phyloP scores from a whole-genome alignment of 306 rosid genomes.

The Glycine soja region DNA sequence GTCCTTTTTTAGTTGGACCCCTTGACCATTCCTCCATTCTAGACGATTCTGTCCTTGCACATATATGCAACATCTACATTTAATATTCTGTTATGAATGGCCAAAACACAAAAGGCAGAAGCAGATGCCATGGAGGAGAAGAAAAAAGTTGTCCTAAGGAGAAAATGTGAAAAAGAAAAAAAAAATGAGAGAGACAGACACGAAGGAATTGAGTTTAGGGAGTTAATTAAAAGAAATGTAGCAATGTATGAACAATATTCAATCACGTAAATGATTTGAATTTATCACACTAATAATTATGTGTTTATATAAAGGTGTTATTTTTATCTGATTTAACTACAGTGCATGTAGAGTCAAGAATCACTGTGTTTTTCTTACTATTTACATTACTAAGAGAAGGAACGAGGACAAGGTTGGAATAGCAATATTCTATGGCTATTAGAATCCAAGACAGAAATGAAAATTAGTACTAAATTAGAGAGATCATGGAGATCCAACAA shows the following conservation, averaged over 20 bases:
- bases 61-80: neutral
- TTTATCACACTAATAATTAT: neutral
- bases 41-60: too few species aligned
- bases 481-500: constrained; percentile 9
- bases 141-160: neutral
- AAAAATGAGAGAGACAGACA: too few species aligned
- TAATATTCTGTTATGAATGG: neutral
- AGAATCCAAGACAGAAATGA: neutral
- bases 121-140: neutral
- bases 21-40: neutral
- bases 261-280: neutral
- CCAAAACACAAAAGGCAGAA: neutral
- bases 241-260: too few species aligned
- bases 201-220: too few species aligned
- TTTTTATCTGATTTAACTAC: neutral
- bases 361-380: neutral
- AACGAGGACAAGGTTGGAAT: too few species aligned
- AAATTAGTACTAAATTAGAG: constrained; percentile 21
- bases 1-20: constrained; percentile 11
- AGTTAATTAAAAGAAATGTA: too few species aligned
- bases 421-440: neutral
- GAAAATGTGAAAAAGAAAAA: too few species aligned
- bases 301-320: neutral
- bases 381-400: neutral
- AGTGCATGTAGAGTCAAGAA: neutral